Evolutionary conservation across 805 yeast species (phyloP).

Genomic region (Saturnispora serradocipensis): DNA sequence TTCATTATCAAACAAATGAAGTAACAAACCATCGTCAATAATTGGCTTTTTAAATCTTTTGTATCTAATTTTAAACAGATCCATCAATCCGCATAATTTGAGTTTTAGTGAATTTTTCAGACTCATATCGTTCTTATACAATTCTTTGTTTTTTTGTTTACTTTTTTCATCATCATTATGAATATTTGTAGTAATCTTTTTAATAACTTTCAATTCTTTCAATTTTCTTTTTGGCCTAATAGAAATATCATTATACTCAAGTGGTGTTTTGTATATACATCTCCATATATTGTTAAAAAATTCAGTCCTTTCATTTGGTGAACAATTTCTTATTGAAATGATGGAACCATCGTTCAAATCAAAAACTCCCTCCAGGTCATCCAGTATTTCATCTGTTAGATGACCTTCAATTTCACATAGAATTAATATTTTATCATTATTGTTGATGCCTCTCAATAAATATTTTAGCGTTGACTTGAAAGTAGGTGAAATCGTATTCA

Average conservation of each 20-base stretch:
- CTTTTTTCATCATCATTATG: neutral
- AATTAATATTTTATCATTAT: slow-evolving; percentile 65
- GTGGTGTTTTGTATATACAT: slow-evolving; percentile 59
- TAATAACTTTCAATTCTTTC: slow-evolving; percentile 29
- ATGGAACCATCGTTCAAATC: slow-evolving; percentile 48
- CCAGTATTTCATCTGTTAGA: slow-evolving; percentile 19
- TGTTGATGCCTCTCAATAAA: slow-evolving; percentile 54
- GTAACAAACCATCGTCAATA: slow-evolving; percentile 64
- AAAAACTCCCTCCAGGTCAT: slow-evolving; percentile 46
- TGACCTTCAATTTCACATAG: slow-evolving; percentile 56
- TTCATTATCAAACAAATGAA: slow-evolving; percentile 67
- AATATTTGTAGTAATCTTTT: neutral
- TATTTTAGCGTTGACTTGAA: slow-evolving; percentile 67
- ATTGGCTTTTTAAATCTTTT: slow-evolving; percentile 86
- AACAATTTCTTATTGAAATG: slow-evolving; percentile 33
- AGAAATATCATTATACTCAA: slow-evolving; percentile 55
- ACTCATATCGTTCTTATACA: slow-evolving; percentile 52
- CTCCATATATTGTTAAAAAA: slow-evolving; percentile 48
- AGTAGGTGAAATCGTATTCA: slow-evolving; percentile 52
- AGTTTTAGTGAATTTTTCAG: slow-evolving; percentile 79
- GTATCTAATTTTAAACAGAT: slow-evolving; percentile 75
- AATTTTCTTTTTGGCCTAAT: slow-evolving; percentile 45
- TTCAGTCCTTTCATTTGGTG: slow-evolving; percentile 35
- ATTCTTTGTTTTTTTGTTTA: slow-evolving; percentile 36
- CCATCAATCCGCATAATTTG: slow-evolving; percentile 82